phyloP scores from a whole-genome alignment of 352 stramenopile genomes.

The Pythium utonaiense region DNA sequence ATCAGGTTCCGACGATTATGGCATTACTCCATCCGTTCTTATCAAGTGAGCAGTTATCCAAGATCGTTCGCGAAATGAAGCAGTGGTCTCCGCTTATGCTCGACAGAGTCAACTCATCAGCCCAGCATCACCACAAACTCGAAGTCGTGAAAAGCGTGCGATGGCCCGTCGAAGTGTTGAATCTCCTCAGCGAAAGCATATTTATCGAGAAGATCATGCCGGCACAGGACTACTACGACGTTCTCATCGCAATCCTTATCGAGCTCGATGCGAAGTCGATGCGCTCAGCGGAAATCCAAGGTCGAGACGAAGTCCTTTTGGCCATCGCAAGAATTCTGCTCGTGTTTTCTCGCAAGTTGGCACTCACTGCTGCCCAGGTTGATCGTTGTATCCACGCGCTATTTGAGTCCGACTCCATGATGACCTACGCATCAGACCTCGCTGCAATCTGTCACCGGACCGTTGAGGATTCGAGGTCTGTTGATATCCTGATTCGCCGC shows the following conservation, averaged over 20 bases:
- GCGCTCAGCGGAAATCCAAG: background rate
- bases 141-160: slow-evolving; percentile 19
- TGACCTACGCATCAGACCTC: slow-evolving; percentile 11
- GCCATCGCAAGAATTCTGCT: slow-evolving; percentile 6
- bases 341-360: background rate
- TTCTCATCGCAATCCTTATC: slow-evolving; percentile 5
- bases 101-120: background rate
- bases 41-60: background rate
- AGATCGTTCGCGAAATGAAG: slow-evolving; percentile 1
- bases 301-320: slow-evolving; percentile 8
- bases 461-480: background rate
- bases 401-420: slow-evolving; percentile 12
- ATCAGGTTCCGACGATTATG: slow-evolving; percentile 10
- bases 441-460: slow-evolving; percentile 1
- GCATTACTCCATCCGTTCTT: slow-evolving; percentile 1
- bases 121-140: background rate
- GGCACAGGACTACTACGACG: slow-evolving; percentile 1
- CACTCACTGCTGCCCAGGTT: background rate
- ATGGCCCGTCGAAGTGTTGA: slow-evolving; percentile 24
- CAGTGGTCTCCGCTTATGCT: slow-evolving; percentile 14
- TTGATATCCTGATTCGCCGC: background rate
- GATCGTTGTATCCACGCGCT: slow-evolving; percentile 6
- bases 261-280: slow-evolving; percentile 2
- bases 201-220: slow-evolving; percentile 15
- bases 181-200: slow-evolving; percentile 17